phyloP scores from a whole-genome alignment of 1,284 basidiomycete genomes.

The Stygiomarasmius scandens region DNA sequence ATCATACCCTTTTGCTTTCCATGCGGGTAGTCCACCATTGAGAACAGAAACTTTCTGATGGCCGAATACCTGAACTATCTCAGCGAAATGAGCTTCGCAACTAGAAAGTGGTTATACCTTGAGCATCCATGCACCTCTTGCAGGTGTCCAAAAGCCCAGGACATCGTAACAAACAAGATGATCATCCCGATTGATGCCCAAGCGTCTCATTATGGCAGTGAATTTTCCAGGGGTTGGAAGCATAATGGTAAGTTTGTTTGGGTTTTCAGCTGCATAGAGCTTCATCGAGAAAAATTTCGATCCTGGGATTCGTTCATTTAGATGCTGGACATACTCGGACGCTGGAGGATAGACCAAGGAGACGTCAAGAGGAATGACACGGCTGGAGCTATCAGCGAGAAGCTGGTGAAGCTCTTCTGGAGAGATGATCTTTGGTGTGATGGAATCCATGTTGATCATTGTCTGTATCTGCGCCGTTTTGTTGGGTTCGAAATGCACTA shows the following conservation, averaged over 20 bases:
- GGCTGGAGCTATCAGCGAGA: not conserved
- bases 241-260: not conserved
- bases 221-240: not conserved
- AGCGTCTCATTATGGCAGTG: not conserved
- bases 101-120: not conserved
- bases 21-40: not conserved
- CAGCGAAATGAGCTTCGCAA: not conserved
- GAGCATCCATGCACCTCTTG: slow-evolving; percentile 1
- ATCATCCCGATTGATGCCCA: not conserved
- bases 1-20: not conserved
- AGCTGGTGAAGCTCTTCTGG: not conserved
- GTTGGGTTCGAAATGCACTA: no score
- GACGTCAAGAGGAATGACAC: slow-evolving; percentile 1
- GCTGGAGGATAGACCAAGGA: not conserved
- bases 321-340: not conserved
- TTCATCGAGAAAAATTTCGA: not conserved
- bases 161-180: slow-evolving; percentile 3
- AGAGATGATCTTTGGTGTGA: not conserved
- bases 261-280: not conserved
- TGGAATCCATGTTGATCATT: no score
- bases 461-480: no score
- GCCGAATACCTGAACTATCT: not conserved
- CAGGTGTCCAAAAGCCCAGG: not conserved
- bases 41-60: not conserved
- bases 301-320: not conserved